Base-by-base conservation (phyloP, 306 rosid genomes). In the Canavalia ensiformis region DNA sequence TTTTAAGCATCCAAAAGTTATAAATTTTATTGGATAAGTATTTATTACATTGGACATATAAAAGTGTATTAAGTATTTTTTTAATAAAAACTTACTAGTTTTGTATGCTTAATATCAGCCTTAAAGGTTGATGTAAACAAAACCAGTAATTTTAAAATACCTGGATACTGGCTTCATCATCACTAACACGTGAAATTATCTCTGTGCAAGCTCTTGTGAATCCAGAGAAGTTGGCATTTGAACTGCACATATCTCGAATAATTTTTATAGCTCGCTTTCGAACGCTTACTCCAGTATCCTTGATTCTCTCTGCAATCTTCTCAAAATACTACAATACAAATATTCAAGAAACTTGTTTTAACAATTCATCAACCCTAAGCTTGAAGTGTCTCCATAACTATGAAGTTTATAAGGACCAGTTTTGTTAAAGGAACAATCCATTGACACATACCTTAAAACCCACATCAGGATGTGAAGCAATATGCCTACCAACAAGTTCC, bases 401-500 rank as follows among this genome's bases (percentile, higher is more conserved):
- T 1, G 41, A 79, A 68, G 6, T 49, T 33, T 42, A 68, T 11
- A 47, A 42, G 62, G 47, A 76, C 6, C 62, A 49, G 7, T 41
- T 67, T 72, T 30, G 3, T 18, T 42, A 55, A 63, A 31, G 77
- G 75, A 68, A 74, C 81, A 42, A 41, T 63, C 54, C 82, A 52
- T 28, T 12, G 46, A 60, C 76, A 76, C 89, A 71, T 76, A 95
- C 99, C 98, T 95, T 88, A 88, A 95, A 93, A 83, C 99, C 98
- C 84, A 93, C 98, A 89, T 89, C 98, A 45, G 99, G 99, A 87
- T 95, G 99, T 0, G 99, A 95, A 83, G 99, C 94, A 85, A 95
- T 95, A 87, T 95, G 99, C 89, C 98, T 90, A 74, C 99, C 98
- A 37, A 95, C 99, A 81, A 95, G 99, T 86, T 95, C 99, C 91